Base-by-base conservation (phyloP, 2,329 filamentous ascomycete species). In the Botrytis porri region DNA sequence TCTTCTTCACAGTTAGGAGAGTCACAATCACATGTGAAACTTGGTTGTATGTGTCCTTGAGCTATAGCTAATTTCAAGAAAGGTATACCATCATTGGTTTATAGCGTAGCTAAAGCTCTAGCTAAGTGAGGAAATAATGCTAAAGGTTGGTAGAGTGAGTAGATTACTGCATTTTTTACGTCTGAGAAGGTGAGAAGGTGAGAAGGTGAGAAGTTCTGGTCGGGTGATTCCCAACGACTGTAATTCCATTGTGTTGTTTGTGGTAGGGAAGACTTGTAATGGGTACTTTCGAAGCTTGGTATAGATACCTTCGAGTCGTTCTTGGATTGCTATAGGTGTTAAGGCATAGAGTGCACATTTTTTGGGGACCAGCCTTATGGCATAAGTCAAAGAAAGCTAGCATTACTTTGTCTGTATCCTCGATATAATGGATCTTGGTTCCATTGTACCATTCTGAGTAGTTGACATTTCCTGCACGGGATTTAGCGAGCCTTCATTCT, bases 351-450 rank as follows among this genome's bases (percentile, higher is more conserved):
- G 35, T 25, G 63, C 43, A 51, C 63, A 66, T 25, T 48, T 48
- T 51, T 18, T 37, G 18, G 7, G 63, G 32, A 12, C 63, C 63
- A 1, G 63, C 63, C 14, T 48, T 51, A 9, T 66, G 63, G 37
- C 43, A 63, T 12, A 66, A 16, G 20, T 51, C 43, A 48, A 66
- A 66, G 12, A 66, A 51, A 4, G 43, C 43, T 18, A 66, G 43
- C 43, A 66, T 66, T 18, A 66, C 43, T 51, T 51, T 51, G 22
- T 81, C 80, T 4, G 79, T 75, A 67, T 81, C 80, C 9, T 76
- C 63, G 14, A 79, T 73, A 69, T 86, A 87, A 75, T 85, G 85
- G 75, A 83, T 80, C 71, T 85, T 82, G 1, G 80, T 79, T 22
- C 75, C 73, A 29, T 70, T 70, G 25, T 76, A 77, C 74, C 77